Evolutionary conservation across 352 stramenopile genomes (phyloP), one percentile per base, ranked within the genome.

Genomic region (Globisporangium barbulae): DNA sequence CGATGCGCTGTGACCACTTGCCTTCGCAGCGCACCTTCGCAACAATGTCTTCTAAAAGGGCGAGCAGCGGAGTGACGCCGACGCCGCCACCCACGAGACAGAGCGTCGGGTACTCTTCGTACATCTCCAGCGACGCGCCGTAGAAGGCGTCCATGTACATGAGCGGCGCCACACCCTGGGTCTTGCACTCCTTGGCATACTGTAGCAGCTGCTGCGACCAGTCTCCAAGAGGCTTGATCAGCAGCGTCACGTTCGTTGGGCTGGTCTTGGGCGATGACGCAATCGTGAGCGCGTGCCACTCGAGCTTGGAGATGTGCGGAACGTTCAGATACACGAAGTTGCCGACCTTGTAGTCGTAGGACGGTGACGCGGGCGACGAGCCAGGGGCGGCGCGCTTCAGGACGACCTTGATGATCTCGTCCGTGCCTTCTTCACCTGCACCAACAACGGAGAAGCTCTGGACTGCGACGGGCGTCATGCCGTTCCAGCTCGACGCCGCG

Each of bases 121-220:
- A 83, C 59, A 78, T 49, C 50, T 82, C 72, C 4, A 82, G 53
- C 22, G 76, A 85, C 12, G 73, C 65, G 5, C 72, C 74, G 50
- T 85, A 87, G 59, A 79, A 84, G 6, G 72, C 79, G 48, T 88
- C 79, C 71, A 88, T 74, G 63, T 79, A 85, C 49, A 88, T 68
- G 4, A 77, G 21, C 4, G 78, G 78, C 22, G 49, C 25, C 28
- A 63, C 59, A 5, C 21, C n/a, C n/a, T 74, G 58, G 49, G 22
- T 44, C 47, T 68, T 55, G 61, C 76, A 88, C 9, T 76, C 44
- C 44, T 79, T 71, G 33, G 70, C 67, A 37, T 89, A 85, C 28
- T 71, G 30, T 3, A 79, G 57, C 12, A 88, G n/a, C 39, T 77
- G 55, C 19, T 64, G 63, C 1, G 76, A 77, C 79, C 79, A 88